Conservation (phyloP, 257 asterid species). For the Solanum commersonii region DNA sequence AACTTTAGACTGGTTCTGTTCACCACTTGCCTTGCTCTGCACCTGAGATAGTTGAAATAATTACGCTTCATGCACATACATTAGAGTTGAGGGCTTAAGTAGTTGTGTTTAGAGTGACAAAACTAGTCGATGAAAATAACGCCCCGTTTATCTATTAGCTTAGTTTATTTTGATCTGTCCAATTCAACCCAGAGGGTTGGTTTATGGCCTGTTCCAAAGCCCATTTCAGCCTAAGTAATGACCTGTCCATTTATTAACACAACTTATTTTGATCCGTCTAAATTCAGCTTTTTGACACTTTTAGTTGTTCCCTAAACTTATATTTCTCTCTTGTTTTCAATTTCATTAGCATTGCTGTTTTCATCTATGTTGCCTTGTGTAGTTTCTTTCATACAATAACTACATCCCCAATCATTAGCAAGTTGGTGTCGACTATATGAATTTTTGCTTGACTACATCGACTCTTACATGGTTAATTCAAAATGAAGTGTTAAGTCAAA, state of each 20-base stretch:
- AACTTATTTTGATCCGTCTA: not conserved
- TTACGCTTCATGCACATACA: not conserved
- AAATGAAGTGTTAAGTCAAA: not conserved
- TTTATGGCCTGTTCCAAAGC: not conserved
- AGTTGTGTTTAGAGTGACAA: not conserved
- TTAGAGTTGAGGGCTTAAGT: not conserved
- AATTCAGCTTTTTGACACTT: not conserved
- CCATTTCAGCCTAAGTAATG: not conserved
- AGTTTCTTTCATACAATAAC: not conserved
- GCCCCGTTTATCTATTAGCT: not conserved
- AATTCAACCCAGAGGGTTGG: not conserved
- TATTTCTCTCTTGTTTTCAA: not conserved
- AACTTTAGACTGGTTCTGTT: slow-evolving; percentile 1
- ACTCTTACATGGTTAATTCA: not conserved
- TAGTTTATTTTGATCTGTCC: not conserved
- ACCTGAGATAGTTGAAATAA: slow-evolving; percentile 12
- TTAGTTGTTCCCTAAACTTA: not conserved
- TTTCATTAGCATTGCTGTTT: not conserved
- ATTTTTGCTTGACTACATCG: not conserved
- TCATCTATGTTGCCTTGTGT: not conserved
- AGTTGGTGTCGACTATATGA: not conserved
- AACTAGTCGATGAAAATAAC: not conserved
- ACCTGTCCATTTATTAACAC: not conserved
- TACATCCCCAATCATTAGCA: not conserved
- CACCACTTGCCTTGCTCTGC: slow-evolving; percentile 22